These are phyloP conservation scores for Coniochaeta ligniaria DNA, from an alignment of 2,329 filamentous ascomycete genomes.

Conservation along the genomic window DNA sequence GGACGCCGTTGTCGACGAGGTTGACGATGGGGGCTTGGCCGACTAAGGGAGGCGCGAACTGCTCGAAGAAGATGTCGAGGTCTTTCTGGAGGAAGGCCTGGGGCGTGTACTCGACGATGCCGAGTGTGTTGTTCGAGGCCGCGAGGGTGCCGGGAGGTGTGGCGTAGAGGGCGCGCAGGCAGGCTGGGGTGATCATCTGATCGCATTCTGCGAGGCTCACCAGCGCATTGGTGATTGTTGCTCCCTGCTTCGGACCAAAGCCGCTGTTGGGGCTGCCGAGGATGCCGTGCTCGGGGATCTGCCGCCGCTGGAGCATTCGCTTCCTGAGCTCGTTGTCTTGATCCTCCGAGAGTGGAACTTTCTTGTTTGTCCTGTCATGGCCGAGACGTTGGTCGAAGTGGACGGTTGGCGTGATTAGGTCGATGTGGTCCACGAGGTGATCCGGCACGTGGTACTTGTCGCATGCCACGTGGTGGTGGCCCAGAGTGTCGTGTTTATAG, in stretches of 20 bases:
- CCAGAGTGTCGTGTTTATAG: conserved; percentile 31
- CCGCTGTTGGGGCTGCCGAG: conserved; percentile 17
- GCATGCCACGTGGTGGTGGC: conserved; percentile 29
- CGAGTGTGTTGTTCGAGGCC: conserved; percentile 37
- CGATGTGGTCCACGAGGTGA: conserved; percentile 26
- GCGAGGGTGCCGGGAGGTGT: conserved; percentile 30
- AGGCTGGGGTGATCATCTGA: conserved; percentile 48
- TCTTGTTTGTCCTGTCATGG: conserved; percentile 14
- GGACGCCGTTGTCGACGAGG: conserved; percentile 24
- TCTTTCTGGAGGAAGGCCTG: conserved; percentile 45
- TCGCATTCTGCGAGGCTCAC: conserved; percentile 35
- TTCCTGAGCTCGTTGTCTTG: conserved; percentile 16
- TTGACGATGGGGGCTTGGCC: conserved; percentile 28
- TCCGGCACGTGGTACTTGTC: conserved; percentile 32
- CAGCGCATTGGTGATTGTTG: conserved; percentile 19
- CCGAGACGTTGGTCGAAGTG: conserved; percentile 26
- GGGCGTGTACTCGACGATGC: conserved; percentile 47
- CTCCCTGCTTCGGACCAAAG: conserved; percentile 22
- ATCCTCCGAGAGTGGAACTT: conserved; percentile 14
- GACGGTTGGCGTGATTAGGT: conserved; percentile 33
- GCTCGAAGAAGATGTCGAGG: conserved; percentile 38
- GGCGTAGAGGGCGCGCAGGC: conserved; percentile 41
- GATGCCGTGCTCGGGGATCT: conserved; percentile 15
- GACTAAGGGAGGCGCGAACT: conserved; percentile 31
- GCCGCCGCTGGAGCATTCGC: conserved; percentile 8